Conservation (phyloP, 371 early-diverging fungal species). For the Polyrhizophydium stewartii region DNA sequence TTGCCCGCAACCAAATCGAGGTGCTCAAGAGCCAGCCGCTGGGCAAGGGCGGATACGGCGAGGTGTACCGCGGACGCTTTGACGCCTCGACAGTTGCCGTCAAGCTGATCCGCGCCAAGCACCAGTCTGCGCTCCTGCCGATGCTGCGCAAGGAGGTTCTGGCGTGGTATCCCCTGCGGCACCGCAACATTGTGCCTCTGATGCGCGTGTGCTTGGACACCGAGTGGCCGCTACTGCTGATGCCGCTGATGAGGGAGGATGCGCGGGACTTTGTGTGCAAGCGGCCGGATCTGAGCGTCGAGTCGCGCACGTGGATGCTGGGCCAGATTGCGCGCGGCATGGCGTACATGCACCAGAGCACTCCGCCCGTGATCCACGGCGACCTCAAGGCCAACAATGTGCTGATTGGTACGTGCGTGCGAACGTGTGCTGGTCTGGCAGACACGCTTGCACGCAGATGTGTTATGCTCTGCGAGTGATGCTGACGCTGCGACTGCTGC, state of each 20-base stretch:
- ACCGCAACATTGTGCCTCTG: neutral
- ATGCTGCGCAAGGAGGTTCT: neutral
- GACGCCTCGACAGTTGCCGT: neutral
- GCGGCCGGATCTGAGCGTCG: no score
- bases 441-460: no score
- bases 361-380: conserved; percentile 22
- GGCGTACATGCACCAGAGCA: conserved; percentile 10
- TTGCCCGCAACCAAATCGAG: no score
- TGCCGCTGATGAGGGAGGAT: neutral
- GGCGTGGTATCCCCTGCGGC: neutral
- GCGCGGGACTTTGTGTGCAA: neutral
- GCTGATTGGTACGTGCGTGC: conserved; percentile 19
- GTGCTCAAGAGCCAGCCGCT: no score
- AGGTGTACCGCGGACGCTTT: neutral
- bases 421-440: no score
- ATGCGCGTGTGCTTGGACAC: neutral
- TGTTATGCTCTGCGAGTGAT: neutral
- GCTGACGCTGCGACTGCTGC: neutral
- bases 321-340: conserved; percentile 1
- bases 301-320: neutral
- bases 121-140: no score
- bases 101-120: neutral
- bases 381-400: conserved; percentile 34
- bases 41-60: neutral
- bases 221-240: neutral